Conservation (phyloP, 2,329 filamentous ascomycete genomes). For the Canariomyces notabilis region DNA sequence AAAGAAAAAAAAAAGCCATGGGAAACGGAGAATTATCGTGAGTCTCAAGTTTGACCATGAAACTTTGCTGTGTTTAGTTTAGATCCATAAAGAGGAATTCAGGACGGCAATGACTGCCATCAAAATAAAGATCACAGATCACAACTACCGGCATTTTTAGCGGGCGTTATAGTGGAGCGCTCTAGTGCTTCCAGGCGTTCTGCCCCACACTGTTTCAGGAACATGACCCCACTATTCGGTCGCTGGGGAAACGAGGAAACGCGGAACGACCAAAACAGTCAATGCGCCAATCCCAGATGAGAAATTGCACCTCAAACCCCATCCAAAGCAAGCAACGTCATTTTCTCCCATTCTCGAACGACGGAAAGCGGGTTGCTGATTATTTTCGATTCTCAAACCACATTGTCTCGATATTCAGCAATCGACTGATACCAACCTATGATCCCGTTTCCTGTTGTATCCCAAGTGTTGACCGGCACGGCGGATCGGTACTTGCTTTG, state of each 20-base stretch:
- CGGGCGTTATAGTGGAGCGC: not conserved
- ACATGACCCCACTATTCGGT: conserved; percentile 8
- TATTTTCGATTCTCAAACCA: conserved; percentile 3
- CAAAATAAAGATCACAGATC: too few relatives aligned
- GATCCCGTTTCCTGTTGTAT: conserved; percentile 4
- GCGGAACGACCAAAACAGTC: conserved; percentile 19
- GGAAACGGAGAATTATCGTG: not conserved
- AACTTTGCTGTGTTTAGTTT: too few relatives aligned
- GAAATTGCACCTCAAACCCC: conserved; percentile 13
- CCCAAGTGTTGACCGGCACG: conserved; percentile 17
- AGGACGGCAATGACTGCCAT: too few relatives aligned
- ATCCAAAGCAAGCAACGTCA: conserved; percentile 21
- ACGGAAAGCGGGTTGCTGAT: not conserved
- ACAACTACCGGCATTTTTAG: not conserved
- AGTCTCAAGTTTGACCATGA: too few relatives aligned
- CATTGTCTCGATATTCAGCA: conserved; percentile 4
- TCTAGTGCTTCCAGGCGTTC: not conserved
- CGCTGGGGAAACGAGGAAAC: conserved; percentile 20
- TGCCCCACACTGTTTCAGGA: conserved; percentile 4
- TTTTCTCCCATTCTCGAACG: conserved; percentile 9
- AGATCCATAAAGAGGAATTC: too few relatives aligned
- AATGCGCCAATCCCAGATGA: conserved; percentile 16
- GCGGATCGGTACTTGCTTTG: conserved; percentile 12
- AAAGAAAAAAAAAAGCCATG: not conserved
- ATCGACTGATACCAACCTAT: not conserved